Conservation (phyloP, 495 filamentous ascomycete species). For the Penicillium coprophilum region DNA sequence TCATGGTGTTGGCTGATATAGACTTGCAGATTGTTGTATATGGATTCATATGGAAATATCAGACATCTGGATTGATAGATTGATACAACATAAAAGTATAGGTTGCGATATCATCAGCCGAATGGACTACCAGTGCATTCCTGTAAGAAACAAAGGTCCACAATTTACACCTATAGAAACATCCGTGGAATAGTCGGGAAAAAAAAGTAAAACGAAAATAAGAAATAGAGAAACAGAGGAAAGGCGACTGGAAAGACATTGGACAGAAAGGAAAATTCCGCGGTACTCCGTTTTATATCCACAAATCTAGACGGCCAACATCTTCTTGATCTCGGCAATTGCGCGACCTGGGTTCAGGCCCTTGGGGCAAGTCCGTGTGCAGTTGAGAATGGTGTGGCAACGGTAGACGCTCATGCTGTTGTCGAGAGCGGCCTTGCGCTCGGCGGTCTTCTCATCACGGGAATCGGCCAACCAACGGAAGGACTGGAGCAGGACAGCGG, state of each 20-base stretch:
- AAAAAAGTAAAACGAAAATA: conserved; percentile 24
- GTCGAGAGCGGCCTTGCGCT: conserved; percentile 87
- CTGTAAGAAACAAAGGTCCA: conserved; percentile 39
- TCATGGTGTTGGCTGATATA: neutral
- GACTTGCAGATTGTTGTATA: neutral
- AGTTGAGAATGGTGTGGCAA: conserved; percentile 99
- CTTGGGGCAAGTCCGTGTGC: conserved; percentile 95
- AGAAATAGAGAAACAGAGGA: conserved; percentile 22
- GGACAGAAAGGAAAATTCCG: conserved; percentile 34
- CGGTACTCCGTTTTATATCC: conserved; percentile 36
- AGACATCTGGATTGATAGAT: conserved; percentile 3
- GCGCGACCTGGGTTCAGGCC: conserved; percentile 92
- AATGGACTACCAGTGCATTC: conserved; percentile 31
- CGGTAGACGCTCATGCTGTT: conserved; percentile 98
- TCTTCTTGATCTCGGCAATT: conserved; percentile 98
- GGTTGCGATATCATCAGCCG: conserved; percentile 12
- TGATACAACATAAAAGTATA: conserved; percentile 7
- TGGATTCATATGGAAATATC: neutral
- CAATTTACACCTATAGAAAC: conserved; percentile 53
- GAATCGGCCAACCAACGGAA: conserved; percentile 96
- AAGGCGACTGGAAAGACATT: conserved; percentile 32
- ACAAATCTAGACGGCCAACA: conserved; percentile 60
- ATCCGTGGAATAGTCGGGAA: conserved; percentile 38
- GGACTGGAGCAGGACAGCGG: conserved; percentile 91
- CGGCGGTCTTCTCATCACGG: conserved; percentile 80